A percentile compares a stretch with the other conserved stretches of the same genome.
phyloP scores from a whole-genome alignment of 1,284 basidiomycete species.

The Afroboletus lepidellus region DNA sequence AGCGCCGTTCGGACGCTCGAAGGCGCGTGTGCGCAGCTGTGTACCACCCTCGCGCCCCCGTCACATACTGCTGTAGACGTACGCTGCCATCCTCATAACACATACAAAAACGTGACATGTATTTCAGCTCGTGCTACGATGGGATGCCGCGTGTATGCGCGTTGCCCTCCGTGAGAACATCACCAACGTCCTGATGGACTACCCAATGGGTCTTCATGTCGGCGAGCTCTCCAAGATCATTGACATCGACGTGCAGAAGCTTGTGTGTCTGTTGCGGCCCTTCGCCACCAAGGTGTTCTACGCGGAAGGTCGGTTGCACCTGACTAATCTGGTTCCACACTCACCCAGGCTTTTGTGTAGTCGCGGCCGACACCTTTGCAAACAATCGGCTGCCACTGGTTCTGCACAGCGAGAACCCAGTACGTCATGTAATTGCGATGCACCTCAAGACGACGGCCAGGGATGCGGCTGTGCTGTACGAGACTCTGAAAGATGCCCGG shows the following conservation, averaged over 20 bases:
- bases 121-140: constrained; percentile 24
- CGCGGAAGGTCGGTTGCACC: constrained; percentile 30
- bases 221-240: constrained; percentile 27
- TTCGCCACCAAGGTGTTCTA: constrained; percentile 39
- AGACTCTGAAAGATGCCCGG: constrained; percentile 26
- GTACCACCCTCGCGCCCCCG: constrained; percentile 31
- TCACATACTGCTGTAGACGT: constrained; percentile 30
- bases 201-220: constrained; percentile 35
- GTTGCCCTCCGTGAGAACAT: constrained; percentile 30
- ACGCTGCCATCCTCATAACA: neutral
- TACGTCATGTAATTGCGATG: too few relatives aligned
- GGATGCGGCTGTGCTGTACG: constrained; percentile 27
- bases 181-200: constrained; percentile 28
- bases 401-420: constrained; percentile 28
- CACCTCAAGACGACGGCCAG: constrained; percentile 24
- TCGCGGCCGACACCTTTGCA: constrained; percentile 35
- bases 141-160: constrained; percentile 33
- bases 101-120: too few relatives aligned
- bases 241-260: constrained; percentile 31
- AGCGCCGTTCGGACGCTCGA: constrained; percentile 29
- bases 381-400: constrained; percentile 37
- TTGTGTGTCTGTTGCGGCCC: constrained; percentile 34
- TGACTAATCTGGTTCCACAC: neutral
- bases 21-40: constrained; percentile 30
- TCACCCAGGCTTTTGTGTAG: neutral